Evolutionary conservation across 805 yeast genomes (phyloP).

Genomic region (Debaryomyces tyrocola): DNA sequence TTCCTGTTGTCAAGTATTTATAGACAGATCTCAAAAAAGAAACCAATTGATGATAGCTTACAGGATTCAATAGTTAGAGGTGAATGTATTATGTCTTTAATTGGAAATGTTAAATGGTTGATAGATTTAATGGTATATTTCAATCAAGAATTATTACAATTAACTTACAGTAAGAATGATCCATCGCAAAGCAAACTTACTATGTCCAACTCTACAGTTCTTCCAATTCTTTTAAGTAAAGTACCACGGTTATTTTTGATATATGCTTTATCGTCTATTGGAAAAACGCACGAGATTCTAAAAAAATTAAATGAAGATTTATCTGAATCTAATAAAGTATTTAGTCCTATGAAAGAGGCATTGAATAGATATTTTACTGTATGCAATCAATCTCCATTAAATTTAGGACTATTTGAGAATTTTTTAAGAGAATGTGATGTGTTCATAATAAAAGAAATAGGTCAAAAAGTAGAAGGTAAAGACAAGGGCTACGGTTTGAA

Average conservation of each 20-base stretch:
- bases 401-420: conserved; percentile 56
- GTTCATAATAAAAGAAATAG: conserved; percentile 29
- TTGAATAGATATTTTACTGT: conserved; percentile 50
- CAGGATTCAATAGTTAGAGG: conserved; percentile 59
- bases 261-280: conserved; percentile 66
- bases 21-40: conserved; percentile 65
- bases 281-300: conserved; percentile 56
- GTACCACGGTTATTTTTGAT: conserved; percentile 67
- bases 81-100: conserved; percentile 56
- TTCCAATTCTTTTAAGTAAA: conserved; percentile 64
- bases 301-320: conserved; percentile 57
- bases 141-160: conserved; percentile 67
- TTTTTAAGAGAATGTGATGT: conserved; percentile 60
- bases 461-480: conserved; percentile 16
- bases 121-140: conserved; percentile 72
- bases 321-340: conserved; percentile 38
- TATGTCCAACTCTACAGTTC: conserved; percentile 42
- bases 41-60: conserved; percentile 49
- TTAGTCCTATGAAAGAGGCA: conserved; percentile 53
- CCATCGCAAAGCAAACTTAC: conserved; percentile 19
- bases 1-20: conserved; percentile 58
- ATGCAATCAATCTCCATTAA: conserved; percentile 52
- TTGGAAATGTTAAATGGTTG: conserved; percentile 88
- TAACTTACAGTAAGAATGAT: conserved; percentile 27
- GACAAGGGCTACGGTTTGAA: conserved; percentile 38